Evolutionary conservation across 371 early-diverging fungal genomes (phyloP).

Genomic region (Actinomortierella ambigua): DNA sequence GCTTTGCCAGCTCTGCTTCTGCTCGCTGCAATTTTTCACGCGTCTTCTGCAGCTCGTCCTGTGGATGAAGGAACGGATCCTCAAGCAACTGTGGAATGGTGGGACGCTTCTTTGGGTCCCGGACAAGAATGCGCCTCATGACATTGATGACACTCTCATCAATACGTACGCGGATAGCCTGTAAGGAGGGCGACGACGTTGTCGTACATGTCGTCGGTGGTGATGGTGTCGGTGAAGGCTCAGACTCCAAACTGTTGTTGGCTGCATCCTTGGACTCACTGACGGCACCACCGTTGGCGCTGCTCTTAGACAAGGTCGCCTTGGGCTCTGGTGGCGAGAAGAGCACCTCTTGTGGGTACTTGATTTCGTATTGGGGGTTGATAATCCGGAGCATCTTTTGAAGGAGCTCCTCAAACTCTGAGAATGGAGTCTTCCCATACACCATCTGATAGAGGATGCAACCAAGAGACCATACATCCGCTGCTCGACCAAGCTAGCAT

Average conservation of each 20-base stretch:
- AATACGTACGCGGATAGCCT: conserved; percentile 28
- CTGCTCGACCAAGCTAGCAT: conserved; percentile 62
- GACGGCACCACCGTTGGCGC: conserved; percentile 1
- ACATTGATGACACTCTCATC: conserved; percentile 55
- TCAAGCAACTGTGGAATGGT: conserved; percentile 75
- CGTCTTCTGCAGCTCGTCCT: background rate
- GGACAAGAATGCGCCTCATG: conserved; percentile 69
- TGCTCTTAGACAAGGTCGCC: conserved; percentile 31
- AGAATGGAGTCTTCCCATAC: conserved; percentile 91
- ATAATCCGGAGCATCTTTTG: conserved; percentile 76
- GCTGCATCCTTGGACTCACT: conserved; percentile 1
- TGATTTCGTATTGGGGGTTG: conserved; percentile 66
- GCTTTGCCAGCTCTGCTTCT: too few relatives aligned
- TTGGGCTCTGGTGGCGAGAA: conserved; percentile 38
- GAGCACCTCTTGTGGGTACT: conserved; percentile 53
- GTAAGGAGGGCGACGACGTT: conserved; percentile 17
- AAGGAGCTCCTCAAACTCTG: conserved; percentile 60
- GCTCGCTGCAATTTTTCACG: too few relatives aligned
- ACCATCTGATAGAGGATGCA: conserved; percentile 97
- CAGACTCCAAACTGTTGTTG: background rate
- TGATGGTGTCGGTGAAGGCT: conserved; percentile 6
- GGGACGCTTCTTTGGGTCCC: conserved; percentile 69
- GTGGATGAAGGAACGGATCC: conserved; percentile 66
- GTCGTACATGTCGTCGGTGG: conserved; percentile 11
- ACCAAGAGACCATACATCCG: conserved; percentile 98